Base-by-base conservation (phyloP, 164 flowering plant species). In the Cinnamomum chago region DNA sequence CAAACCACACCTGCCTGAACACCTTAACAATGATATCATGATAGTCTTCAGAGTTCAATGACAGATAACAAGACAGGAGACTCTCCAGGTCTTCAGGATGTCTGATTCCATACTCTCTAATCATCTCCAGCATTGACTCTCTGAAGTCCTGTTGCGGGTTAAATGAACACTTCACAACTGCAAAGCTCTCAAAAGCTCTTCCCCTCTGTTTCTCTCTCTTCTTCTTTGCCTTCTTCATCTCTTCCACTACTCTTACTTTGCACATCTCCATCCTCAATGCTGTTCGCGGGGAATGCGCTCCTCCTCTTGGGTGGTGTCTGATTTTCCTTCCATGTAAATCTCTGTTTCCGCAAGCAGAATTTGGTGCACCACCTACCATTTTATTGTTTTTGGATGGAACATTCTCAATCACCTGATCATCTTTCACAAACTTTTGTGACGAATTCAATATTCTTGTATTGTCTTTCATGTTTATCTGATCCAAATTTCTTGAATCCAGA, bases 41-140 rank as follows among this genome's bases (percentile, higher is more conserved):
- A 73, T 89, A 86, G 68, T 87, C 89, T 51, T 87, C 91, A 22
- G 88, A 82, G 78, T 95, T 95, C 79, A 92, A 73, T 2, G 90
- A 84, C 68, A 95, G 87, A 79, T 92, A 95, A 70, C 92, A 90
- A 60, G 92, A 93, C 81, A 95, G 81, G 74, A 95, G 94, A 28
- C 87, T 90, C 79, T 95, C 94, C 1, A 95, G 88, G 75, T 92
- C 93, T 64, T 89, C 89, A 6, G 90, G 81, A 60, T 30, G 72
- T 50, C 76, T 77, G 40, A 92, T 89, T 60, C 77, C 67, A 65
- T 84, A 85, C 81, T 88, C 94, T 24, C 67, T 33, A 65, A 95
- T 92, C 98, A 95, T 95, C 83, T 95, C 98, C 60, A 88, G 71
- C 98, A 94, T 94, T 30, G 98, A 94, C 30, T 90, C 92, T 74